Base-by-base conservation (phyloP, 2,329 filamentous ascomycete genomes). In the Botryosphaeria dothidea region DNA sequence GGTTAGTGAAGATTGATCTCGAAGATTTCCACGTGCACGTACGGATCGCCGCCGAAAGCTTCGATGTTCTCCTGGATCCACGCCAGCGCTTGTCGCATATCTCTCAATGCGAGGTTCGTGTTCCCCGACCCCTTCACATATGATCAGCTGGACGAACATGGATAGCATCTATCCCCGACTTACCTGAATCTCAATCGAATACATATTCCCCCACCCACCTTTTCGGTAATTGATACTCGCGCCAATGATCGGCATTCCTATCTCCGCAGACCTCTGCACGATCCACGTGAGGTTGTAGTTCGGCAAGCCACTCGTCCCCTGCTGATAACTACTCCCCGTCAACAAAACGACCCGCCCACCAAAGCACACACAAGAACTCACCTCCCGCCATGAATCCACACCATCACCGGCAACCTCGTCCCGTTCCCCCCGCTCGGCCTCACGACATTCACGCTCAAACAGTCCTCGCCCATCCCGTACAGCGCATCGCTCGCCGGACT, bases 181-280 rank as follows among this genome's bases (percentile, higher is more conserved):
- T n/a, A 64, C 62, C 43, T 64, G 62, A 15, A 64, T 48, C 15
- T 64, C 62, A 29, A 64, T 57, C 4, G 62, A 64, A 38, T 64
- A 64, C 62, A 64, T 64, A 41, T 58, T 64, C 2, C 62, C 62
- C 62, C 62, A 64, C 15, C 49, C 51, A 9, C 62, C 52, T 41
- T 64, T 74, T 19, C 77, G 78, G 62, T 84, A 85, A 13, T 83
- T 83, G 17, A 84, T 77, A 0, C 81, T 73, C 15, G 75, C 70
- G 1, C 73, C 72, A 23, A 76, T 75, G 17, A 75, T 65, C 4
- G 73, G 73, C 34, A 73, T 73, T 3, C 72, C 62, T 45, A 74
- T 76, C 4, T 71, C 49, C 2, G 72, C 69, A 0, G 74, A 76
- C 57, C 75, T 69, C 38, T 72, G 54, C 4, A 76, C 71, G 17